phyloP scores from a whole-genome alignment of 73 alveolate species.

The Paramecium sexaurelia region DNA sequence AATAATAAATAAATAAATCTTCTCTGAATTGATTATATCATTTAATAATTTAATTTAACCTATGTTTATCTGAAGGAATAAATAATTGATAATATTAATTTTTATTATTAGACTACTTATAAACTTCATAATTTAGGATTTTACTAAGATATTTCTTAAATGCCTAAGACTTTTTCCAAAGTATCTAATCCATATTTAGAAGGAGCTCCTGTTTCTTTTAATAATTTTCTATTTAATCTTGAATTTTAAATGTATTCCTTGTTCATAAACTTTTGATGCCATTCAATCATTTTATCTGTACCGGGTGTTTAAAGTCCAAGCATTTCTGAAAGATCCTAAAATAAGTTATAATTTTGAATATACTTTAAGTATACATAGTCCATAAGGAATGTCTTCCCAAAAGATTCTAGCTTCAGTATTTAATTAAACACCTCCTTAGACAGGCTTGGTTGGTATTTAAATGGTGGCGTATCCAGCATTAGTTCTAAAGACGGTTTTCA shows the following conservation, averaged over 20 bases:
- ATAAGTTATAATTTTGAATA: neutral
- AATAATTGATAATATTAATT: neutral
- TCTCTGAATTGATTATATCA: no score
- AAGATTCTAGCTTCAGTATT: conserved; percentile 79
- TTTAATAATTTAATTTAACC: no score
- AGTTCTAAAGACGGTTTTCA: conserved; percentile 79
- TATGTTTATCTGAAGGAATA: no score
- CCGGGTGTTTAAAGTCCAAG: conserved; percentile 73
- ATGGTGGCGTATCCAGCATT: conserved; percentile 79
- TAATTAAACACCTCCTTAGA: conserved; percentile 71
- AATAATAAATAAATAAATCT: no score
- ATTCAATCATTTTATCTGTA: conserved; percentile 73
- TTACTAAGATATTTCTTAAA: neutral
- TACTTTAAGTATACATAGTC: conserved; percentile 75
- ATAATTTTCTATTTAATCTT: conserved; percentile 44
- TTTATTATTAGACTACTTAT: conserved; percentile 11
- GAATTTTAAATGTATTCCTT: conserved; percentile 69
- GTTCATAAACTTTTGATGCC: conserved; percentile 81
- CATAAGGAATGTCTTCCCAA: conserved; percentile 86
- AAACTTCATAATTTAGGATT: conserved; percentile 9
- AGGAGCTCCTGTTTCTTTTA: conserved; percentile 81
- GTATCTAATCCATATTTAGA: conserved; percentile 75
- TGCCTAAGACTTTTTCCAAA: conserved; percentile 69
- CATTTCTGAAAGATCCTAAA: conserved; percentile 71
- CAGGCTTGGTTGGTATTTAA: conserved; percentile 72